Percentiles rank a stretch among this genome's conserved stretches.
Evolutionary conservation across 2,329 filamentous ascomycete species (phyloP).

Genomic region (Trichoderma oligosporum): DNA sequence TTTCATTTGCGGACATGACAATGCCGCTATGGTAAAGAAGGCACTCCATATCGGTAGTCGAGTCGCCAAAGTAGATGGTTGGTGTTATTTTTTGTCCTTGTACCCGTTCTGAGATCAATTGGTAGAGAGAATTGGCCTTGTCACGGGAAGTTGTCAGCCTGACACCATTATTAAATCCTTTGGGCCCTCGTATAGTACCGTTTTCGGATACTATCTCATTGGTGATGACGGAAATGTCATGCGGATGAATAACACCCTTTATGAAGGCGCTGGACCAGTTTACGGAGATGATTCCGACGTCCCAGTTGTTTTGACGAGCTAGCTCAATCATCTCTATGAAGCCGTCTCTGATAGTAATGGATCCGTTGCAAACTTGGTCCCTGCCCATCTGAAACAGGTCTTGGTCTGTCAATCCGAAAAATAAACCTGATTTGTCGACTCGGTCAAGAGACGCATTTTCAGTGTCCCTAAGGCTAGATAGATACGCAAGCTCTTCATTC

Average conservation of each 20-base stretch:
- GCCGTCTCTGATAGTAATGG: constrained; percentile 38
- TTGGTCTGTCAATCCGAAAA: constrained; percentile 36
- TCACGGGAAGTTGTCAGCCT: constrained; percentile 40
- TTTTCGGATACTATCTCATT: constrained; percentile 42
- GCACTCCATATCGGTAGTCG: constrained; percentile 54
- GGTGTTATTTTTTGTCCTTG: not conserved
- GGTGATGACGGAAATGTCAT: constrained; percentile 37
- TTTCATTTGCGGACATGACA: constrained; percentile 41
- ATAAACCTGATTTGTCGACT: constrained; percentile 43
- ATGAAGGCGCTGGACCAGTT: constrained; percentile 51
- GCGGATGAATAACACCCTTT: constrained; percentile 39
- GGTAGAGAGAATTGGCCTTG: constrained; percentile 38
- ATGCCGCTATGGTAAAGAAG: constrained; percentile 45
- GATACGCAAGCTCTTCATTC: constrained; percentile 41
- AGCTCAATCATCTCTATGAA: constrained; percentile 35
- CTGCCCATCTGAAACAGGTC: constrained; percentile 39
- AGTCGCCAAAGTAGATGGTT: constrained; percentile 52
- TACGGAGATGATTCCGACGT: constrained; percentile 46
- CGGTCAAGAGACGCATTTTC: constrained; percentile 46
- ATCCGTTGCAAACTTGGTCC: constrained; percentile 33
- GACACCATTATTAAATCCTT: constrained; percentile 24
- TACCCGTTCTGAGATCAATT: not conserved
- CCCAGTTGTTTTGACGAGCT: constrained; percentile 33
- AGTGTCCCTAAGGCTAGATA: constrained; percentile 41
- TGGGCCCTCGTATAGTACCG: constrained; percentile 42